phyloP scores from a whole-genome alignment of 129 eudicot genomes.

The Chrysanthemum lavandulifolium region DNA sequence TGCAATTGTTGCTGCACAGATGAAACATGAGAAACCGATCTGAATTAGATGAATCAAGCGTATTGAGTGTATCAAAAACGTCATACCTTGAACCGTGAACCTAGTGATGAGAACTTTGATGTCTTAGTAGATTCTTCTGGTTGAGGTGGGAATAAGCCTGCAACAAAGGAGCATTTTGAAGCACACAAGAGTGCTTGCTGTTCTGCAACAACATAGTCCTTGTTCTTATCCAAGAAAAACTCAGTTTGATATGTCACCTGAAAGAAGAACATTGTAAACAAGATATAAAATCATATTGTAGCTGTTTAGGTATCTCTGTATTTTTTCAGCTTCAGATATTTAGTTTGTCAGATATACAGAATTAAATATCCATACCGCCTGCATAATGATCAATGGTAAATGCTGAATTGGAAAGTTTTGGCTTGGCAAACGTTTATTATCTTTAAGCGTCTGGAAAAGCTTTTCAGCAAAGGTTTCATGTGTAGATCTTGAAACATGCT shows the following conservation, averaged over 20 bases:
- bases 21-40: slow-evolving; percentile 9
- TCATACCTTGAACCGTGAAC: slow-evolving; percentile 69
- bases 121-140: slow-evolving; percentile 77
- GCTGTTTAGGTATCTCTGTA: not conserved
- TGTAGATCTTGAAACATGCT: slow-evolving; percentile 95
- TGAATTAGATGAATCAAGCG: slow-evolving; percentile 5
- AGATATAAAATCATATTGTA: not conserved
- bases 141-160: slow-evolving; percentile 76
- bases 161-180: slow-evolving; percentile 79
- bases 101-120: slow-evolving; percentile 86
- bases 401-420: slow-evolving; percentile 77
- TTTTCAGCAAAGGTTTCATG: slow-evolving; percentile 92
- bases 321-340: not conserved
- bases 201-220: slow-evolving; percentile 89
- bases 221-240: slow-evolving; percentile 83
- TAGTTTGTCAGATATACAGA: not conserved
- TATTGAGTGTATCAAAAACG: not conserved
- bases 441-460: slow-evolving; percentile 82
- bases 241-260: slow-evolving; percentile 96
- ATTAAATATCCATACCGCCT: slow-evolving; percentile 61
- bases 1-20: slow-evolving; percentile 69
- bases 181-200: slow-evolving; percentile 86
- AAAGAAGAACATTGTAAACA: slow-evolving; percentile 20
- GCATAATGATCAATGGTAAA: slow-evolving; percentile 89
- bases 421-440: slow-evolving; percentile 80